Evolutionary conservation across 192 early-diverging fungal genomes (phyloP).

Genomic region (Backusella westeae): DNA sequence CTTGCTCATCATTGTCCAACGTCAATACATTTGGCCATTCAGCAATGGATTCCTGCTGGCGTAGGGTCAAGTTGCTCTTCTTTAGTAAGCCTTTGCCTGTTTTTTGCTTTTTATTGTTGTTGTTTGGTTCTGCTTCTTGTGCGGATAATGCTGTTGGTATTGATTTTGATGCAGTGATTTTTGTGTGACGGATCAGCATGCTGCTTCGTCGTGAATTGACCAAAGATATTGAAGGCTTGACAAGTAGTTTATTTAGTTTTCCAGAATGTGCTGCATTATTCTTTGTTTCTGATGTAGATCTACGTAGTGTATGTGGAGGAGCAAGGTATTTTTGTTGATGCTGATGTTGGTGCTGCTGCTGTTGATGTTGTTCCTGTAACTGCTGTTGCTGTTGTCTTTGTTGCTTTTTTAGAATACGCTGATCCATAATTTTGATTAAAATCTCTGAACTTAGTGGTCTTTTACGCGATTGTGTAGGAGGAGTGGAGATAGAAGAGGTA

Average conservation of each 20-base stretch:
- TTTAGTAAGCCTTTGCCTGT: not conserved
- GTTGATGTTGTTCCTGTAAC: not conserved
- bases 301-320: not conserved
- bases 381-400: not conserved
- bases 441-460: conserved; percentile 16
- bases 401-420: conserved; percentile 3
- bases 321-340: not conserved
- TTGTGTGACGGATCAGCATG: not conserved
- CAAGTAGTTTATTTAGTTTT: not conserved
- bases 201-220: not conserved
- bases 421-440: conserved; percentile 5
- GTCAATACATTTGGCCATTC: conserved; percentile 15
- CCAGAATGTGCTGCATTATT: not conserved
- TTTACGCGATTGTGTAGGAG: conserved; percentile 7
- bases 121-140: not conserved
- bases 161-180: not conserved
- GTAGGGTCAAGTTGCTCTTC: not conserved
- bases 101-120: not conserved
- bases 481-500: not conserved
- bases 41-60: not conserved
- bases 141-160: not conserved
- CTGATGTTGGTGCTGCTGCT: not conserved
- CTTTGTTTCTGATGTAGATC: not conserved
- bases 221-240: not conserved
- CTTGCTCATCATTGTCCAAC: conserved; percentile 30